Evolutionary conservation across 2,329 filamentous ascomycete species (phyloP).

Genomic region (Alternaria tenuissima): DNA sequence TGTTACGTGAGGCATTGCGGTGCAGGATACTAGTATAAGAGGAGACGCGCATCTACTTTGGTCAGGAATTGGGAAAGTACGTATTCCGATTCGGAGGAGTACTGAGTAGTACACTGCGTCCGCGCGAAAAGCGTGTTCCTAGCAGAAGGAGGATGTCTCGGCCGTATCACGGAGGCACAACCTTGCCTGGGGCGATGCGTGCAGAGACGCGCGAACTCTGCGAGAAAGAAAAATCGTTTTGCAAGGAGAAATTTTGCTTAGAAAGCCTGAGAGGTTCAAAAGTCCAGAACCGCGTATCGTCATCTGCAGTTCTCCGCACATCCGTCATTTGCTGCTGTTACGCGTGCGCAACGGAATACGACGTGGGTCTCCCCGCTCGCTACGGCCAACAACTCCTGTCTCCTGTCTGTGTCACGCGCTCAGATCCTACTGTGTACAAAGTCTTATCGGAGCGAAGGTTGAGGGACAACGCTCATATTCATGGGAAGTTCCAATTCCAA

Average conservation of each 20-base stretch:
- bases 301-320: neutral
- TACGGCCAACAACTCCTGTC: neutral
- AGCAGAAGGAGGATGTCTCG: neutral
- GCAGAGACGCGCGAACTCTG: neutral
- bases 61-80: neutral
- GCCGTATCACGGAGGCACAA: neutral
- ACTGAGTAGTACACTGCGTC: neutral
- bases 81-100: neutral
- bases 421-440: neutral
- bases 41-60: neutral
- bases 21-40: neutral
- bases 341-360: neutral
- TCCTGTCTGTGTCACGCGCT: neutral
- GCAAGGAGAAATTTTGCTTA: neutral
- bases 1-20: neutral
- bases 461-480: neutral
- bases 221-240: neutral
- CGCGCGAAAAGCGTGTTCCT: no score
- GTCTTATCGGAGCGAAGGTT: neutral
- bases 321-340: neutral
- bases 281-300: neutral
- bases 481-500: neutral
- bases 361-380: neutral
- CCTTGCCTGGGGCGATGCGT: neutral
- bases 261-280: neutral